phyloP scores from a whole-genome alignment of 306 rosid genomes.

The Cyclanthera cordifolia region DNA sequence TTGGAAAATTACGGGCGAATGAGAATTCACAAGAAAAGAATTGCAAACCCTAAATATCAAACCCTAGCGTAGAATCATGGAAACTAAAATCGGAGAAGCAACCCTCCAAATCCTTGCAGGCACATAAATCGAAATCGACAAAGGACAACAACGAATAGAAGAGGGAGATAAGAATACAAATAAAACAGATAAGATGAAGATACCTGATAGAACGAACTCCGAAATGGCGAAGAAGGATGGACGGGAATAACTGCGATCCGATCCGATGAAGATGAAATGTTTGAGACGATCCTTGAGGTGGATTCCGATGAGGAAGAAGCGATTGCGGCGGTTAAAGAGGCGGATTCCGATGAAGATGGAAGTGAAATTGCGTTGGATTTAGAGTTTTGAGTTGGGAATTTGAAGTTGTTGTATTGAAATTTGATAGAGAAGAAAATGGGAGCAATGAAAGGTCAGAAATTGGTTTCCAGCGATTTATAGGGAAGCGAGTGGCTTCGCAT shows the following conservation, averaged over 20 bases:
- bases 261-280: neutral
- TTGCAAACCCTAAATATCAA: neutral
- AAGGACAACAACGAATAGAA: neutral
- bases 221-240: neutral
- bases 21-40: slow-evolving; percentile 10
- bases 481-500: neutral
- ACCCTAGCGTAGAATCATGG: neutral
- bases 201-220: neutral
- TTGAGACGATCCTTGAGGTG: neutral
- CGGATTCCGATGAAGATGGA: neutral
- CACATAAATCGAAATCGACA: neutral
- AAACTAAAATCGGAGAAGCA: neutral
- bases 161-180: neutral
- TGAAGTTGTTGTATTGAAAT: too few species aligned
- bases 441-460: neutral
- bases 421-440: neutral
- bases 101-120: neutral
- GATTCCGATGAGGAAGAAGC: neutral
- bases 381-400: neutral
- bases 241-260: neutral
- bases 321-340: neutral
- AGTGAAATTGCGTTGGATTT: neutral
- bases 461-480: neutral
- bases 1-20: too few species aligned
- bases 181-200: neutral